Base-by-base conservation (phyloP, 805 yeast species). In the Myxozyma vanderwaltii region DNA sequence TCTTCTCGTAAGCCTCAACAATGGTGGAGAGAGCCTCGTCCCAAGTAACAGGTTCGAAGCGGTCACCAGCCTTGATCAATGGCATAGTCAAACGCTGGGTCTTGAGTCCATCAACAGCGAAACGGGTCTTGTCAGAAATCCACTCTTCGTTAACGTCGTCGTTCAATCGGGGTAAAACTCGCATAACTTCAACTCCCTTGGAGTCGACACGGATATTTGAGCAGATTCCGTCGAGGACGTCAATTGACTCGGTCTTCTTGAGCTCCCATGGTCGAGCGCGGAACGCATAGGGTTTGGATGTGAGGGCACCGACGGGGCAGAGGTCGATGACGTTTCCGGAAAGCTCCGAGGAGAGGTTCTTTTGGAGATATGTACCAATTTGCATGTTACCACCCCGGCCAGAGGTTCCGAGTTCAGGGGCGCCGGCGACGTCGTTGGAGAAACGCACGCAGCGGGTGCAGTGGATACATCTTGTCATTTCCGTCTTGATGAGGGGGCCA, bases 311-410 rank as follows among this genome's bases (percentile, higher is more conserved):
- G 63, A 89, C 96, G 21, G 96, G 96, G 77, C 96, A 89, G 67
- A 89, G 80, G 73, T 89, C 96, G 66, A 89, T 83, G 66, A 89
- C 85, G 77, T 89, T 89, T 70, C 96, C 96, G 49, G 91, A 85
- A 77, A 89, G 76, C 76, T 89, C 96, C 8, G 91, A 81, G 76
- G 88, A 87, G 70, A 89, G 82, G 74, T 88, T 88, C 76, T 91
- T 81, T 75, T 88, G 91, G 63, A 89, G 83, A 73, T 88, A 89
- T 31, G 96, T 89, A 67, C 96, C 96, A 70, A 89, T 89, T 77
- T 89, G 95, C 85, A 89, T 82, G 71, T 89, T 96, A 74, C 89
- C 89, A 70, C 96, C 96, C 76, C 96, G 86, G 63, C 96, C 96
- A 43, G 91, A 73, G 58, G 92, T 83, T 68, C 96, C 96, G 64